Percentiles rank a stretch among this genome's conserved stretches.
Evolutionary conservation across 208 protist species (phyloP).

Genomic region (Leishmania tarentolae): DNA sequence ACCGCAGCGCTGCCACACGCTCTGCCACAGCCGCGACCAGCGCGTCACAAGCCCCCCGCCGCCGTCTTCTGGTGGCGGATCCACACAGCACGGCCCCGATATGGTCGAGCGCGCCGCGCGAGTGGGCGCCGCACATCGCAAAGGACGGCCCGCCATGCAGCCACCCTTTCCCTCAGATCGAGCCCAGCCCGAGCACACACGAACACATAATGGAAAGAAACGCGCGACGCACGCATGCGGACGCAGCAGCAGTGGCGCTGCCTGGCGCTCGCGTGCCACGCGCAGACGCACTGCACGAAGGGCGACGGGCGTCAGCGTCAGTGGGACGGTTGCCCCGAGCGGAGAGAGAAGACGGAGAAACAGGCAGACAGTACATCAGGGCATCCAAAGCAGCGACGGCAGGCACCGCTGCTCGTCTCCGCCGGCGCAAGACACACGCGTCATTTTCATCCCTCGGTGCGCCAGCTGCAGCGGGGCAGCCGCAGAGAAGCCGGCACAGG

Average conservation of each 20-base stretch:
- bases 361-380: not conserved
- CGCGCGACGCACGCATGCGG: not conserved
- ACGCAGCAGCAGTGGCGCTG: not conserved
- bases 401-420: too few species aligned
- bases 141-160: not conserved
- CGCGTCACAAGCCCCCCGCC: conserved; percentile 1
- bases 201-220: not conserved
- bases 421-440: not conserved
- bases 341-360: not conserved
- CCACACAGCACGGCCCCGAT: conserved; percentile 9
- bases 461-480: not conserved
- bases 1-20: not conserved
- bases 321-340: not conserved
- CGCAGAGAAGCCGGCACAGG: not conserved
- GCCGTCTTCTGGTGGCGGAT: conserved; percentile 7
- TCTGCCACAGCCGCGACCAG: not conserved
- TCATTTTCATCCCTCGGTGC: not conserved
- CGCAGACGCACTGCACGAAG: not conserved
- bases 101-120: not conserved
- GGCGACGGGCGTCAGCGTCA: too few species aligned
- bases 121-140: not conserved
- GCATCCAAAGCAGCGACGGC: not conserved
- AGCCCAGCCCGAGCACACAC: not conserved
- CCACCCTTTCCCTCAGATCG: not conserved
- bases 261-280: not conserved